Conservation (phyloP, 257 asterid genomes). For the Plantago ovata region DNA sequence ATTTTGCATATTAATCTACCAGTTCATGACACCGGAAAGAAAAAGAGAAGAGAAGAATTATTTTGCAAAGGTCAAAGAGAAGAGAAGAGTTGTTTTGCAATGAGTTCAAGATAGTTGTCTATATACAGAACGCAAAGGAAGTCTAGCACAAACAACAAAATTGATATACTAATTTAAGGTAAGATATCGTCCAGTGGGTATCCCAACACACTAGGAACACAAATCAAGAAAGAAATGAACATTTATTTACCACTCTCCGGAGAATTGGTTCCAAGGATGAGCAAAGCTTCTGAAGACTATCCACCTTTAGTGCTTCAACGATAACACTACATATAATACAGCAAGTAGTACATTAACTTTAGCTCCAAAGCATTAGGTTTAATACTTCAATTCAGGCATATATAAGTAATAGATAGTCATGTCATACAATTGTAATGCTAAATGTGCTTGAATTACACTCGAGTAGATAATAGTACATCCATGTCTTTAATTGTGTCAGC, state of each 20-base stretch:
- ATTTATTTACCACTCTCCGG: constrained; percentile 84
- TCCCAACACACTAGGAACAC: not conserved
- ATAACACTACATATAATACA: constrained; percentile 66
- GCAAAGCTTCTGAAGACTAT: constrained; percentile 94
- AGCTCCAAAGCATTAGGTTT: not conserved
- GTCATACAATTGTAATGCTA: no score
- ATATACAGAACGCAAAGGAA: not conserved
- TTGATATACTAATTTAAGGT: no score
- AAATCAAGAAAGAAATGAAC: not conserved
- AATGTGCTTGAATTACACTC: no score
- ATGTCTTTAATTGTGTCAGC: no score
- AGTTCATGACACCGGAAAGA: no score
- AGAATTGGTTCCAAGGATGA: constrained; percentile 94
- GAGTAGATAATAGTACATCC: no score
- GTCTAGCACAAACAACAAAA: not conserved
- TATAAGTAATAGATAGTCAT: no score
- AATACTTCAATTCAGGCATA: no score
- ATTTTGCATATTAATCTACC: no score
- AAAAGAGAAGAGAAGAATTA: no score
- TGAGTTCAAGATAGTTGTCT: not conserved
- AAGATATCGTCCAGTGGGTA: not conserved
- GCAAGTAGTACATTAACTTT: not conserved
- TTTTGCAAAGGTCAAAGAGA: not conserved
- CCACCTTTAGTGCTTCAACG: constrained; percentile 94
- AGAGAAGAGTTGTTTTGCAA: not conserved